A percentile compares a stretch with the other conserved stretches of the same genome.
Conservation (phyloP, 768 basidiomycete species). For the Mycena galericulata region DNA sequence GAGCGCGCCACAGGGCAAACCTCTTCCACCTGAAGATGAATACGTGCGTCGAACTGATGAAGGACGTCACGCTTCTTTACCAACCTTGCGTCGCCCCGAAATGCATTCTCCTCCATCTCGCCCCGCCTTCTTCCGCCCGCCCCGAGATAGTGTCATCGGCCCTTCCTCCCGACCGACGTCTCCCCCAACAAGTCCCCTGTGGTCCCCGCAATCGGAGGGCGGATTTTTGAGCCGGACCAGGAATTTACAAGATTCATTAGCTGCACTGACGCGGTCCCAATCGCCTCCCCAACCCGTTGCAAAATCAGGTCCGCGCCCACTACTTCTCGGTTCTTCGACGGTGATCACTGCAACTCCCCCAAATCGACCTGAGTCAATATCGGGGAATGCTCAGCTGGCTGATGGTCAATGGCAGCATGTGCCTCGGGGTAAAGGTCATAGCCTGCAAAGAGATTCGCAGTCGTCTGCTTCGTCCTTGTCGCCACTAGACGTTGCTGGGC, state of each 20-base stretch:
- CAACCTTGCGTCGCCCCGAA: slow-evolving; percentile 49
- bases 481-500: slow-evolving; percentile 60
- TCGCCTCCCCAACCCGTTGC: slow-evolving; percentile 47
- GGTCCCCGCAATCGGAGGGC: slow-evolving; percentile 41
- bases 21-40: slow-evolving; percentile 13
- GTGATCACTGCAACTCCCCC: slow-evolving; percentile 51
- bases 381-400: slow-evolving; percentile 50
- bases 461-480: slow-evolving; percentile 77
- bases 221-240: slow-evolving; percentile 53
- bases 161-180: slow-evolving; percentile 42
- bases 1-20: slow-evolving; percentile 21
- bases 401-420: slow-evolving; percentile 64
- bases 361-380: slow-evolving; percentile 41
- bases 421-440: slow-evolving; percentile 52
- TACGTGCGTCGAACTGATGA: slow-evolving; percentile 21
- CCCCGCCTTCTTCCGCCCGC: slow-evolving; percentile 68
- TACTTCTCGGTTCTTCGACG: slow-evolving; percentile 69
- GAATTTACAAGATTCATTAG: slow-evolving; percentile 56
- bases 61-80: slow-evolving; percentile 55
- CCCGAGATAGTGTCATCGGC: slow-evolving; percentile 65
- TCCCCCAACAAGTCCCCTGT: slow-evolving; percentile 49
- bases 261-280: slow-evolving; percentile 52
- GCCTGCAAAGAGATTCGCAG: slow-evolving; percentile 63
- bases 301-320: slow-evolving; percentile 72
- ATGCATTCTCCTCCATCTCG: slow-evolving; percentile 67